Conservation (phyloP, 1,284 basidiomycete species). For the Rhodotorula sp. region DNA sequence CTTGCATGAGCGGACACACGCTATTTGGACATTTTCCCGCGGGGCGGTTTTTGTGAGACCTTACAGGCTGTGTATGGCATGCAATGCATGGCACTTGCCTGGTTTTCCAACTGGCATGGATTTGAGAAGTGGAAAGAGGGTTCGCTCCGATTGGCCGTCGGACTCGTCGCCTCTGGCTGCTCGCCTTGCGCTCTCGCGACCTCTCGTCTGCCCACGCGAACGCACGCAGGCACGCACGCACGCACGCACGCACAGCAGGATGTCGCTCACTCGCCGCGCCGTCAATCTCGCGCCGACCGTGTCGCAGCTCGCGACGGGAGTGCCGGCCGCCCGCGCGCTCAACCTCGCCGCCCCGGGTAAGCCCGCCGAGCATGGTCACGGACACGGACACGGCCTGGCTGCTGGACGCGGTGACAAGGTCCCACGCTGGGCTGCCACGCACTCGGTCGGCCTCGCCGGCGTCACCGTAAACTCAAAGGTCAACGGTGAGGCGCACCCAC, state of each 20-base stretch:
- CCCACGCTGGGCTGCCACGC: slow-evolving; percentile 28
- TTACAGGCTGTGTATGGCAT: background rate
- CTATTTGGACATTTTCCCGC: background rate
- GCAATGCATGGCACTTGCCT: background rate
- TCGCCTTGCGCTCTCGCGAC: background rate
- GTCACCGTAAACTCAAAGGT: slow-evolving; percentile 65
- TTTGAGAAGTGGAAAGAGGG: background rate
- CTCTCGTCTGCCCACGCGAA: no score
- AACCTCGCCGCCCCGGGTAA: slow-evolving; percentile 63
- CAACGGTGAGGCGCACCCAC: slow-evolving; percentile 60
- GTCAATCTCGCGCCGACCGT: slow-evolving; percentile 79
- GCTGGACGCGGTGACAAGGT: slow-evolving; percentile 17
- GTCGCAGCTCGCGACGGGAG: slow-evolving; percentile 68
- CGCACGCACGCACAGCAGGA: background rate
- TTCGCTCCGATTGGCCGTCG: background rate
- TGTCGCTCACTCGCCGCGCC: slow-evolving; percentile 51
- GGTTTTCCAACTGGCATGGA: background rate
- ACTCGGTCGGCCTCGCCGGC: slow-evolving; percentile 50
- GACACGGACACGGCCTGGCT: slow-evolving; percentile 8
- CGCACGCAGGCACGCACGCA: background rate
- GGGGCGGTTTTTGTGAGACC: background rate
- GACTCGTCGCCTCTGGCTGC: background rate
- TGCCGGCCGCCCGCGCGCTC: slow-evolving; percentile 66
- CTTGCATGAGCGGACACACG: background rate
- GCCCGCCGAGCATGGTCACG: slow-evolving; percentile 57